Evolutionary conservation across 2,329 filamentous ascomycete genomes (phyloP).

Genomic region (Apiospora marii): DNA sequence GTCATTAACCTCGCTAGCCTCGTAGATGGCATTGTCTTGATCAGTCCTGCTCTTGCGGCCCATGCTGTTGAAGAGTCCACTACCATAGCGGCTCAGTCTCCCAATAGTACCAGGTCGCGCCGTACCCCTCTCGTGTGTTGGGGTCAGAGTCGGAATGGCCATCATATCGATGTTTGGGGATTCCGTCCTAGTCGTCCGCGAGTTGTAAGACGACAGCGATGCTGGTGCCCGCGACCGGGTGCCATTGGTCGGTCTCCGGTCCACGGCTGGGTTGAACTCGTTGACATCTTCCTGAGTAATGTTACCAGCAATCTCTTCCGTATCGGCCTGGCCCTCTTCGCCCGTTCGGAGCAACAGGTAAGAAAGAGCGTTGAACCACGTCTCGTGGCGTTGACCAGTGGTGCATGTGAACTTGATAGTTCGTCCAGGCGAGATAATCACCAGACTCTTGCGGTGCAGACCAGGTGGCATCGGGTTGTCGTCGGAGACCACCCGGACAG

Average conservation of each 20-base stretch:
- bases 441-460: conserved; percentile 90
- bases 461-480: conserved; percentile 96
- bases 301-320: conserved; percentile 64
- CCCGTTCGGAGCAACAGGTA: conserved; percentile 86
- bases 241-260: conserved; percentile 48
- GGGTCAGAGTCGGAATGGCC: conserved; percentile 64
- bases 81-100: conserved; percentile 64
- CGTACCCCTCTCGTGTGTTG: conserved; percentile 51
- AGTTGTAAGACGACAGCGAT: conserved; percentile 84
- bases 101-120: conserved; percentile 58
- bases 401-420: conserved; percentile 93
- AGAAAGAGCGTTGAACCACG: conserved; percentile 96
- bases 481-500: conserved; percentile 89
- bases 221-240: conserved; percentile 62
- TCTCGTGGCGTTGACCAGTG: conserved; percentile 94
- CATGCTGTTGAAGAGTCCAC: conserved; percentile 60
- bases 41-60: conserved; percentile 59
- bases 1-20: conserved; percentile 72
- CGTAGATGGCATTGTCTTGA: conserved; percentile 59
- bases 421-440: conserved; percentile 88
- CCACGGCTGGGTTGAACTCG: conserved; percentile 81
- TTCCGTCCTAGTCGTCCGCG: conserved; percentile 71
- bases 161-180: conserved; percentile 63
- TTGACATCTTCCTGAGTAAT: conserved; percentile 70
- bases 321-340: conserved; percentile 67